Conservation (phyloP, 2,329 filamentous ascomycete genomes). For the Venturia oleaginea region DNA sequence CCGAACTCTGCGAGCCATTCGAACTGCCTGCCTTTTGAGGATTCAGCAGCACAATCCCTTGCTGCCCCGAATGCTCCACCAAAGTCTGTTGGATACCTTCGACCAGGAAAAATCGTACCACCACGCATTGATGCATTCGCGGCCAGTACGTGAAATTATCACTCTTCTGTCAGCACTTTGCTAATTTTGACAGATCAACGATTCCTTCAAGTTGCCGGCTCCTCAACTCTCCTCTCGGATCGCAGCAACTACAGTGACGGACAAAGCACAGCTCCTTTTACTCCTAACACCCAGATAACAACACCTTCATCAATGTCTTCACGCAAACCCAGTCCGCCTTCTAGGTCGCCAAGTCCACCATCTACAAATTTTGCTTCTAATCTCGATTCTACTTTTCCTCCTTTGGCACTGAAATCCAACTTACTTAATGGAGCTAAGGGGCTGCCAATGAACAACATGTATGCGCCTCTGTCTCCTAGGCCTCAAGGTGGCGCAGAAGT, state of each 20-base stretch:
- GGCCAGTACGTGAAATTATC: constrained; percentile 43
- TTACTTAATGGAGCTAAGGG: constrained; percentile 16
- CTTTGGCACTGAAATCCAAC: constrained; percentile 36
- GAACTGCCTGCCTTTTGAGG: background rate
- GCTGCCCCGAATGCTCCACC: constrained; percentile 5
- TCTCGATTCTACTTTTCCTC: constrained; percentile 45
- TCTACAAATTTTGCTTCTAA: constrained; percentile 26
- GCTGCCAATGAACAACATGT: background rate
- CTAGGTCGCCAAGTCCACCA: constrained; percentile 24
- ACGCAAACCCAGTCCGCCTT: constrained; percentile 11
- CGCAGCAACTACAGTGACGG: constrained; percentile 25
- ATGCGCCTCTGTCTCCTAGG: constrained; percentile 20
- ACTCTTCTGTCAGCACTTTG: constrained; percentile 24
- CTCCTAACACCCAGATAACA: constrained; percentile 18
- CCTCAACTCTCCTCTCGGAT: constrained; percentile 53
- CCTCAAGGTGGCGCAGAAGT: constrained; percentile 33
- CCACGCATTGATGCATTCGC: constrained; percentile 47
- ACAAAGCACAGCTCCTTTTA: constrained; percentile 26
- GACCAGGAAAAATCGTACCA: constrained; percentile 39
- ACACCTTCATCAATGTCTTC: constrained; percentile 14
- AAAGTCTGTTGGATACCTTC: constrained; percentile 23
- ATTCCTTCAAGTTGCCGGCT: constrained; percentile 46
- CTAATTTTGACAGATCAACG: constrained; percentile 43
- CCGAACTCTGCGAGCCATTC: constrained; percentile 7
- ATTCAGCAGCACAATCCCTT: constrained; percentile 4